Evolutionary conservation across 768 basidiomycete species (phyloP).

Genomic region (Gloeophyllum trabeum): DNA sequence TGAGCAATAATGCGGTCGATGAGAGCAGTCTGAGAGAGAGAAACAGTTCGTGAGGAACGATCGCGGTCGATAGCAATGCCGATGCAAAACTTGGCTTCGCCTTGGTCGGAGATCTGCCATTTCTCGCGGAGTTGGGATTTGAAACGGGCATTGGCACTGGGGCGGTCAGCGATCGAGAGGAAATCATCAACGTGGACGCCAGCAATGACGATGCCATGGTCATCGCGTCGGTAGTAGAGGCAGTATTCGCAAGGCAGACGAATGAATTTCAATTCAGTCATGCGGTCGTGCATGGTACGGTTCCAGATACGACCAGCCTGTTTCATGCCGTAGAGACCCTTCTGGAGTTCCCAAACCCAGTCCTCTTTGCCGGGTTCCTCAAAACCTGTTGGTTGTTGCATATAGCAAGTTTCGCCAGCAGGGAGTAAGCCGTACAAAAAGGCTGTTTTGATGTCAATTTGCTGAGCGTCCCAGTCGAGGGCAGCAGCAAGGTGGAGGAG

Average conservation of each 20-base stretch:
- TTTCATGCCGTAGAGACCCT: not conserved
- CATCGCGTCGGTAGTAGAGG: not conserved
- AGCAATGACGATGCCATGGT: not conserved
- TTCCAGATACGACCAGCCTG: conserved; percentile 7
- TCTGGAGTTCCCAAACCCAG: not conserved
- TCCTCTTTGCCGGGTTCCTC: not conserved
- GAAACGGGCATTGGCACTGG: not conserved
- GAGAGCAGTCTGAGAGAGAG: conserved; percentile 20
- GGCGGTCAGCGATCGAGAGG: not conserved
- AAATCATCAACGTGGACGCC: conserved; percentile 5
- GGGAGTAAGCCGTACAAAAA: not conserved
- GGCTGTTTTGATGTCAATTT: not conserved
- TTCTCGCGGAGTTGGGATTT: not conserved
- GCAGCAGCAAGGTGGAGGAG: not conserved
- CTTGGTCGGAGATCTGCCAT: conserved; percentile 5
- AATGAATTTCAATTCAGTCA: not conserved
- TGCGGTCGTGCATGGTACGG: not conserved
- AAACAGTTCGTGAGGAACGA: conserved; percentile 10
- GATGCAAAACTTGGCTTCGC: conserved; percentile 9
- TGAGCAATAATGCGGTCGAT: conserved; percentile 17
- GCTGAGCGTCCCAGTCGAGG: not conserved
- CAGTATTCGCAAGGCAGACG: conserved; percentile 1
- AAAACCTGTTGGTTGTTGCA: not conserved
- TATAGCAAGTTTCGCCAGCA: not conserved
- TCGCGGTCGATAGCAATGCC: conserved; percentile 10